These are phyloP conservation scores for Phytophthora palmivora DNA, from an alignment of 352 stramenopile species.

Conservation along the genomic window DNA sequence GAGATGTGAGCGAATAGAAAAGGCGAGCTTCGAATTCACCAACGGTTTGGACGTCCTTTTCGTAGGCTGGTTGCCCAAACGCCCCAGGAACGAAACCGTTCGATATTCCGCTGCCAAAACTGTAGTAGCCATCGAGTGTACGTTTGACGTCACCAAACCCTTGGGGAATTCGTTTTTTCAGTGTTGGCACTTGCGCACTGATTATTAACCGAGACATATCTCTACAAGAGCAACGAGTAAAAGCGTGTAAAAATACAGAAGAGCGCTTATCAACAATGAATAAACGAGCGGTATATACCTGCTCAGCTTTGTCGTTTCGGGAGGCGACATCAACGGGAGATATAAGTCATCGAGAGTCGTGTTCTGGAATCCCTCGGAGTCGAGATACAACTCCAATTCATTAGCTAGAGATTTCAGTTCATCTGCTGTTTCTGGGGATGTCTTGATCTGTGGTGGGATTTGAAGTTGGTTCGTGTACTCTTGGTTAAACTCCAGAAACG, in stretches of 20 bases:
- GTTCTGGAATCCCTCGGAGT: slow-evolving; percentile 30
- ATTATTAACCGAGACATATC: slow-evolving; percentile 28
- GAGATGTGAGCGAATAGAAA: slow-evolving; percentile 27
- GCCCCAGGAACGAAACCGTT: slow-evolving; percentile 2
- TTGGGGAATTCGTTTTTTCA: not conserved
- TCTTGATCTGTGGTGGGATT: slow-evolving; percentile 2
- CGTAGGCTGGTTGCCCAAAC: not conserved
- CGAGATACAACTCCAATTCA: slow-evolving; percentile 30
- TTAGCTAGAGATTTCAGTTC: slow-evolving; percentile 17
- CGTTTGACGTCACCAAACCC: not conserved
- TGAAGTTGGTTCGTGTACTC: slow-evolving; percentile 15
- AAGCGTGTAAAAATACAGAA: not conserved
- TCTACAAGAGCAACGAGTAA: slow-evolving; percentile 12
- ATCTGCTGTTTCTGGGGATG: not conserved
- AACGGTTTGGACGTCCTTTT: slow-evolving; percentile 8
- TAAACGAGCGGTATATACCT: slow-evolving; percentile 21
- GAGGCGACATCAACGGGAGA: not conserved
- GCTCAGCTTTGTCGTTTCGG: slow-evolving; percentile 3
- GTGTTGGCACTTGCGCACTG: slow-evolving; percentile 18
- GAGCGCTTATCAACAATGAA: no score
- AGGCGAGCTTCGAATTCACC: slow-evolving; percentile 32
- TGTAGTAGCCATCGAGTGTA: not conserved
- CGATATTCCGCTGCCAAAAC: not conserved
- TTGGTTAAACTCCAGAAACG: slow-evolving; percentile 29
- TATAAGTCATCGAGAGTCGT: slow-evolving; percentile 31